Evolutionary conservation across 129 eudicot species (phyloP).

Genomic region (Flaveria linearis): DNA sequence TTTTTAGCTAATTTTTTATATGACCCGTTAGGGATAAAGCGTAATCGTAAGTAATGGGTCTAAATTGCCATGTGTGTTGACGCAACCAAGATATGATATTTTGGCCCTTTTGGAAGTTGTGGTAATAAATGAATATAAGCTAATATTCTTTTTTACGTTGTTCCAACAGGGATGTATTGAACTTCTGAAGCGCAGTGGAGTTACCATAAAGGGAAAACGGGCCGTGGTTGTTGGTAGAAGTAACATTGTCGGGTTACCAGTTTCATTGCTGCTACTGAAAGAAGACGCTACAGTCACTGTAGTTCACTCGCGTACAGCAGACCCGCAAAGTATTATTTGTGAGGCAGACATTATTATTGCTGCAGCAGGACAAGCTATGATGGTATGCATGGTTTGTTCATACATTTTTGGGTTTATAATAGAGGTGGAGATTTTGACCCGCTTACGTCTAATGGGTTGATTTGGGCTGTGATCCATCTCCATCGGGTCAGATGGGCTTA

Average conservation of each 20-base stretch:
- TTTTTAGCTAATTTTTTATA: background rate
- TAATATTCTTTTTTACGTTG: background rate
- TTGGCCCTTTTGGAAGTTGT: background rate
- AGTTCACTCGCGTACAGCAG: conserved; percentile 79
- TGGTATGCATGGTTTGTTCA: conserved; percentile 50
- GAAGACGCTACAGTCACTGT: conserved; percentile 93
- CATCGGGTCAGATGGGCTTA: background rate
- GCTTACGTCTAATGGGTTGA: background rate
- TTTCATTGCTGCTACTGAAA: conserved; percentile 81
- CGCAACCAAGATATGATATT: no score
- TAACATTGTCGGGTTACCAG: conserved; percentile 97
- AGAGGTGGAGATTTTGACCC: background rate
- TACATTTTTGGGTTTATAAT: background rate
- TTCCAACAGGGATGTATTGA: conserved; percentile 83
- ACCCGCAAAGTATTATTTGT: conserved; percentile 81
- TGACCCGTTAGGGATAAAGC: background rate
- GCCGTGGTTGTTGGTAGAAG: conserved; percentile 99
- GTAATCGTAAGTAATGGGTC: background rate
- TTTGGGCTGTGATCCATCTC: background rate
- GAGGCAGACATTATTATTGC: conserved; percentile 97
- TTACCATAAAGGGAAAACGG: conserved; percentile 83
- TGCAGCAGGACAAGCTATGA: conserved; percentile 98
- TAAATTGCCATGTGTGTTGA: background rate
- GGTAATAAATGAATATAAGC: background rate
- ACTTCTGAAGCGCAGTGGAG: conserved; percentile 73